Evolutionary conservation across 192 early-diverging fungal genomes (phyloP), one percentile per base, ranked within the genome.

Genomic region (Coemansia sp.): DNA sequence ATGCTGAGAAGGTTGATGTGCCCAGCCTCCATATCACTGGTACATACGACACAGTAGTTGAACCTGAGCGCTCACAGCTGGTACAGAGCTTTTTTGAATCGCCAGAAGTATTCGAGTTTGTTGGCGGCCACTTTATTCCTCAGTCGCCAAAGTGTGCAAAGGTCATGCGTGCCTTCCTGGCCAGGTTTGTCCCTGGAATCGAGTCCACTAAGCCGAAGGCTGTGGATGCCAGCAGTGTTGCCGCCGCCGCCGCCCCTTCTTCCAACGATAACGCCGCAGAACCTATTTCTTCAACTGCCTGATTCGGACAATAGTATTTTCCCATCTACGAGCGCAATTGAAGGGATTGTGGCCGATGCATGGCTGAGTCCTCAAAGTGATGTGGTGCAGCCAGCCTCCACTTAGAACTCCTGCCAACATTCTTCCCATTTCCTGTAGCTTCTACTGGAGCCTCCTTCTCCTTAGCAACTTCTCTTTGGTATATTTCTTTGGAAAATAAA

Each of bases 61-160:
- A 48, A 34, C 62, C 59, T 38, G 61, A 61, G 22, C 57, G 62
- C 48, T 67, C 71, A 9, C 54, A 41, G 18, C 24, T 63, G 57
- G 41, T 73, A 14, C 57, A 53, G 24, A 19, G 28, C 9, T 32
- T 47, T 19, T 80, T 80, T 53, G 61, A 44, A 22, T 21, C 31
- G 23, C 77, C 77, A 0, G 64, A 65, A 16, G 47, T 67, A 4
- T 80, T 74, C 32, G 77, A 80, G 71, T 74, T 74, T 65, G 67
- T 67, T 14, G 77, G 77, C 24, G 77, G 77, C 28, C 77, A 80
- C 56, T 80, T 71, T 53, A 71, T 80, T 27, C 77, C 77, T 1
- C 71, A 71, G 65, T 71, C 71, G 16, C 64, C 71, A 5, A 47
- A 74, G 22, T 80, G 77, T 48, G 38, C 57, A 26, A 66, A 62